Evolutionary conservation across 441 rosid genomes (phyloP), one percentile per base, ranked within the genome.

Genomic region (Arabidopsis lyrata): DNA sequence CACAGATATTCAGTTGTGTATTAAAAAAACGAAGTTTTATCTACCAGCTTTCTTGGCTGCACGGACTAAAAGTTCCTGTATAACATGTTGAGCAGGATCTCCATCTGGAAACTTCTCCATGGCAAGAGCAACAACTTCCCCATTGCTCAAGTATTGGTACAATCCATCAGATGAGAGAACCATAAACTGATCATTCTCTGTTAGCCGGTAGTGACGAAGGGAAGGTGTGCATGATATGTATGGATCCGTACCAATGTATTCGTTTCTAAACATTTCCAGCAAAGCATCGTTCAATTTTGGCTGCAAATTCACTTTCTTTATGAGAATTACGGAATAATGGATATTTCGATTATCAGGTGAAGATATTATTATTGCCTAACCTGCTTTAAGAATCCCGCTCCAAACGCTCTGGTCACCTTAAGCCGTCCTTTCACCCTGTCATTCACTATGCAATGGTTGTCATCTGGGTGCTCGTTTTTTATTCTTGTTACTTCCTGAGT

Each of bases 21-120:
- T 32, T 5, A 55, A n/a, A 13, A 34, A 4, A 22, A 12, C 3
- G 6, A 42, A 18, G 61, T 13, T 41, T 75, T 42, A 8, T 52
- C 72, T 89, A 95, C 99, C 99, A 41, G 98, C 99, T 87, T 89
- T 92, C 86, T 88, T 87, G 77, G 99, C 99, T 62, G 97, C 99
- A 49, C 95, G 92, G 66, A 82, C 81, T 48, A 95, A 90, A 84
- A 92, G 89, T 82, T 92, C 97, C 75, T 95, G 92, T 78, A 95
- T 90, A 42, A 95, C 78, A 76, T 86, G 94, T 77, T 95, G 99
- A 49, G 97, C 99, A 44, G 99, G 99, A 81, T 95, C 97, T 66
- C 97, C 97, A 42, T 95, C 97, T 38, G 97, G 99, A 83, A 86
- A 92, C 82, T 86, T 90, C 88, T 86, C 94, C 92, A 90, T 86